Base-by-base conservation (phyloP, 352 stramenopile genomes). In the Pythium monospermum region DNA sequence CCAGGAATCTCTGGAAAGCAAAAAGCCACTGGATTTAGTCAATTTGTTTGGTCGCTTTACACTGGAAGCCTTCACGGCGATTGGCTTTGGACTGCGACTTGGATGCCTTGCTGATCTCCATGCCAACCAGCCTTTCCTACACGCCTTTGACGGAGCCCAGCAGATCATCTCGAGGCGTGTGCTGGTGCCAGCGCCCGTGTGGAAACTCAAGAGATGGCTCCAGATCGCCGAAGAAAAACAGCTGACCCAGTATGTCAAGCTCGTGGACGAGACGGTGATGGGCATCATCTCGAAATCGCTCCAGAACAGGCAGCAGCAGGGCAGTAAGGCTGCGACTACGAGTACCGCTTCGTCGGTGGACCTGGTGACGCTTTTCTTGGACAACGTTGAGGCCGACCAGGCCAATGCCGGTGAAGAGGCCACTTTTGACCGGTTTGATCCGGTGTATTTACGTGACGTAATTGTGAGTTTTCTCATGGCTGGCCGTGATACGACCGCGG, bases 391-490 rank as follows among this genome's bases (percentile, higher is more conserved):
- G 11, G 45, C 39, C 18, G 36, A 21, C 8, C 31, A 37, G 12
- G 31, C 31, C 11, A 49, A 56, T 21, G 42, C 39, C 16, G 15
- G 22, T 2, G 31, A 56, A 10, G n/a, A 43, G 6, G 12, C 19
- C 6, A 19, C 6, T 19, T n/a, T n/a, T 23, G 42, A 68, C 26
- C 3, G 59, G 18, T 50, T 72, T 7, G 58, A 77, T 41, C 59
- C 64, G 19, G 62, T 61, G 23, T 76, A 64, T 44, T 39, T 91
- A 25, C 63, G 76, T 11, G 75, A 91, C 53, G 68, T 90, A 33
- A 66, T 90, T 16, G 63, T 92, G 25, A 79, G 76, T 28, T 85
- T 92, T 41, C 59, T 91, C 43, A 77, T 85, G n/a, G 82, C 76
- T 36, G 82, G 82, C 16, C 62, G 80, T 19, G 82, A 92, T 59